phyloP scores from a whole-genome alignment of 352 stramenopile species.

The Globisporangium irregulare region DNA sequence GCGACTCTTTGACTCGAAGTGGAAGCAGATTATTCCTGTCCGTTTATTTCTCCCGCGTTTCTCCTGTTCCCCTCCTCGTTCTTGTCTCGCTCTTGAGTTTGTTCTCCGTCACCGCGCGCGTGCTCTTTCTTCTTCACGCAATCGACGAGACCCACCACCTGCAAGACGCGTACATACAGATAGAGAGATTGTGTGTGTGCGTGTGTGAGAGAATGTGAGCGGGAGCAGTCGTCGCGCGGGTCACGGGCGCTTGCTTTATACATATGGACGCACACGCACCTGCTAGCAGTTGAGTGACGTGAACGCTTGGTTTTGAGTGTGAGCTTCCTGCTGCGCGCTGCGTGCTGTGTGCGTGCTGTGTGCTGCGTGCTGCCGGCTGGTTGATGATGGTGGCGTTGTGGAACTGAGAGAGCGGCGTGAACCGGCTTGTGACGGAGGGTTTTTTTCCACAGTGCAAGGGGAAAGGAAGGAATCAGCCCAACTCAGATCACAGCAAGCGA shows the following conservation, averaged over 20 bases:
- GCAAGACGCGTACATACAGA: neutral
- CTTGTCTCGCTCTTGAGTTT: neutral
- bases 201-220: neutral
- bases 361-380: neutral
- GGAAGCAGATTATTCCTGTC: neutral
- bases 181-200: neutral
- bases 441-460: neutral
- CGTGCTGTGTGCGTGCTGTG: neutral
- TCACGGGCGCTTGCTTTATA: neutral
- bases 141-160: constrained; percentile 3
- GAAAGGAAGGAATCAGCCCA: neutral
- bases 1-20: neutral
- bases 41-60: neutral
- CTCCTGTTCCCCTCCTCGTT: neutral
- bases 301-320: neutral
- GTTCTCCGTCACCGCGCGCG: neutral
- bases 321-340: neutral
- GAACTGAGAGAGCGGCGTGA: constrained; percentile 5
- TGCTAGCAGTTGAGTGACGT: neutral
- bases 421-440: constrained; percentile 1
- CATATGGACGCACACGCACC: neutral
- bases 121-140: neutral
- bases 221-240: neutral
- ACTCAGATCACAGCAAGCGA: neutral
- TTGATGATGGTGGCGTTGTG: neutral